These are phyloP conservation scores for Taphrina flavorubra DNA, from an alignment of 1,139 yeast genomes.

Conservation along the genomic window DNA sequence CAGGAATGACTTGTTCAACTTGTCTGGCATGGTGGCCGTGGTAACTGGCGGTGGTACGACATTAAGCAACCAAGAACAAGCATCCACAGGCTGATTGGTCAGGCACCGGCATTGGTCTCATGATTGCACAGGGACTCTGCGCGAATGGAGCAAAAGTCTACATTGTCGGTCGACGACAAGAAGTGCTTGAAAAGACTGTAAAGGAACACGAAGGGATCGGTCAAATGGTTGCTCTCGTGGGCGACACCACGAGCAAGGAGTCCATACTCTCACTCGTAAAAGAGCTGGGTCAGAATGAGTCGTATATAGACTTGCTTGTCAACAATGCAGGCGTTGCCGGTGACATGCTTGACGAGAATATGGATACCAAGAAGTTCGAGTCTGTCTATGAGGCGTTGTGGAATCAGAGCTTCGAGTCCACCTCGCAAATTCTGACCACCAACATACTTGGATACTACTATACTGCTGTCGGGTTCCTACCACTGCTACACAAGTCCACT, in stretches of 20 bases:
- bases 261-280: constrained; percentile 42
- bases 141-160: constrained; percentile 47
- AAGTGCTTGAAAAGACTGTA: constrained; percentile 45
- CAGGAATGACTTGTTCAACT: constrained; percentile 42
- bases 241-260: constrained; percentile 45
- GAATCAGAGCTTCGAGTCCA: constrained; percentile 24
- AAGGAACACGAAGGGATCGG: constrained; percentile 44
- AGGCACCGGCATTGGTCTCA: constrained; percentile 47
- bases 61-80: not conserved
- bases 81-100: not conserved
- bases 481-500: constrained; percentile 33
- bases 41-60: constrained; percentile 45
- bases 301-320: constrained; percentile 45
- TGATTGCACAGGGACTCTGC: constrained; percentile 46
- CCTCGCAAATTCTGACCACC: constrained; percentile 40
- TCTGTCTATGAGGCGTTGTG: constrained; percentile 43
- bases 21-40: constrained; percentile 45
- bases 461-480: constrained; percentile 46
- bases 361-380: constrained; percentile 39
- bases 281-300: constrained; percentile 43
- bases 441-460: constrained; percentile 45
- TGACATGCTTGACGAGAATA: constrained; percentile 27
- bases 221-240: constrained; percentile 43
- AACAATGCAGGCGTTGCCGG: constrained; percentile 47
- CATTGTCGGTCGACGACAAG: constrained; percentile 46